A percentile compares a stretch with the other conserved stretches of the same genome.
Evolutionary conservation across 2,329 filamentous ascomycete species (phyloP).

Genomic region (Apiospora kogelbergensis): DNA sequence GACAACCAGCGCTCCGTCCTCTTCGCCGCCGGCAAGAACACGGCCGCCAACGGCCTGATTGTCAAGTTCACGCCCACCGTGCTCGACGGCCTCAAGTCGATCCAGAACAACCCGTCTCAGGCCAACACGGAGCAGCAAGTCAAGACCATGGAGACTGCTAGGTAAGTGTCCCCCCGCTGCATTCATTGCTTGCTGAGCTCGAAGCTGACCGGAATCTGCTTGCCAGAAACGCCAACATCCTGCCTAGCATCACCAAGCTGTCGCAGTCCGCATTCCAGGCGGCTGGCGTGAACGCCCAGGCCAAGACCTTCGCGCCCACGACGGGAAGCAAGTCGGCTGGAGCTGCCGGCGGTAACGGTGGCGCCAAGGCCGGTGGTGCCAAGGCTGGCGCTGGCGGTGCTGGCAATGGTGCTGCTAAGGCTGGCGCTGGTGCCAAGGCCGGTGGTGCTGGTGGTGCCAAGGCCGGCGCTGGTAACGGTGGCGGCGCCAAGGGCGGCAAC

Average conservation of each 20-base stretch:
- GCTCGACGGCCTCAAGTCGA: constrained; percentile 16
- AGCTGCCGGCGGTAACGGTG: neutral
- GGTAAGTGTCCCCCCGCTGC: constrained; percentile 5
- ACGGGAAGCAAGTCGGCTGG: constrained; percentile 9
- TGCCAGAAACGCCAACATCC: constrained; percentile 18
- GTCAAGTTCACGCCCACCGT: constrained; percentile 20
- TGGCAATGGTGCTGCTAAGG: neutral
- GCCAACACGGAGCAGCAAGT: constrained; percentile 17
- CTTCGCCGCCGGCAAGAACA: constrained; percentile 15
- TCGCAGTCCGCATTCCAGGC: constrained; percentile 17
- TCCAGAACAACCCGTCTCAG: constrained; percentile 17
- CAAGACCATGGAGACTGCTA: constrained; percentile 17
- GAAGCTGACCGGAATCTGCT: neutral
- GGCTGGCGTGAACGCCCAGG: constrained; percentile 10
- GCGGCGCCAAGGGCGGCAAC: neutral
- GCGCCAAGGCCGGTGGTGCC: neutral
- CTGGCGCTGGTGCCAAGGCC: neutral
- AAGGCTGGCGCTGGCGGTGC: neutral
- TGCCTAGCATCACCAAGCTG: constrained; percentile 19
- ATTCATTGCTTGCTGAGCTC: neutral
- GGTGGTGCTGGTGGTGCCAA: neutral
- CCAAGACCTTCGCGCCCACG: constrained; percentile 11
- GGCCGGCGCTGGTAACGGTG: neutral
- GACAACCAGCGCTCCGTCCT: constrained; percentile 18
- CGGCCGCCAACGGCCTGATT: constrained; percentile 17